Percentiles rank a stretch among this genome's conserved stretches.
These are phyloP conservation scores for Fusarium siculi DNA, from an alignment of 2,329 filamentous ascomycete species.

Conservation along the genomic window DNA sequence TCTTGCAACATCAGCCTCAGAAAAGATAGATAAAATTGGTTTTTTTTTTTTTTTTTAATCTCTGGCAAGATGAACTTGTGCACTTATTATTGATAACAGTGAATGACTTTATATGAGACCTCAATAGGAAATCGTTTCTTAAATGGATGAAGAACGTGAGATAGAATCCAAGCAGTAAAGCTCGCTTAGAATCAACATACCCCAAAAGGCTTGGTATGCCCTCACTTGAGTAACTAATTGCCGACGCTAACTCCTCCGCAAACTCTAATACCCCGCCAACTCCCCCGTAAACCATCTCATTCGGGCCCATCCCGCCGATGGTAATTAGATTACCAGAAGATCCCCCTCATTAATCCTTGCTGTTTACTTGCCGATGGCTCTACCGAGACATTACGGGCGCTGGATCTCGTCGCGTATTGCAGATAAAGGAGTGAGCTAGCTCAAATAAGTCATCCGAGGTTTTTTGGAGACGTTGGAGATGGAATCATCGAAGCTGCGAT, in stretches of 20 bases:
- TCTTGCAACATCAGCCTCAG: neutral
- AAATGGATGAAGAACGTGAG: accelerated
- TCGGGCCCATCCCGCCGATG: neutral
- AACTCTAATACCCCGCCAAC: conserved; percentile 8
- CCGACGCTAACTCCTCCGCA: neutral
- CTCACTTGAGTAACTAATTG: neutral
- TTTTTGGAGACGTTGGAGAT: neutral
- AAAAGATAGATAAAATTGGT: neutral
- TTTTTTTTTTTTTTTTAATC: no score
- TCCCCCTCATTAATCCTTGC: neutral
- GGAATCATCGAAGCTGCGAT: neutral
- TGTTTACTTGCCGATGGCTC: neutral
- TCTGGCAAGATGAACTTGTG: neutral
- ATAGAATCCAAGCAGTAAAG: accelerated
- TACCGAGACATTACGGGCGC: neutral
- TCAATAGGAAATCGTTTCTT: no score
- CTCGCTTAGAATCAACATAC: neutral
- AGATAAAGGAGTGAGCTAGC: neutral
- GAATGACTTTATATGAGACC: no score
- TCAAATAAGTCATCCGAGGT: neutral
- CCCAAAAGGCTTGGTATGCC: neutral
- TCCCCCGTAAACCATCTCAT: neutral
- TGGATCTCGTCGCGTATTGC: no score
- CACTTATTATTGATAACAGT: accelerated
- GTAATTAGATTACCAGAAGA: neutral